Evolutionary conservation across 1,284 basidiomycete genomes (phyloP).

Genomic region (Trichosporon coremiiforme): DNA sequence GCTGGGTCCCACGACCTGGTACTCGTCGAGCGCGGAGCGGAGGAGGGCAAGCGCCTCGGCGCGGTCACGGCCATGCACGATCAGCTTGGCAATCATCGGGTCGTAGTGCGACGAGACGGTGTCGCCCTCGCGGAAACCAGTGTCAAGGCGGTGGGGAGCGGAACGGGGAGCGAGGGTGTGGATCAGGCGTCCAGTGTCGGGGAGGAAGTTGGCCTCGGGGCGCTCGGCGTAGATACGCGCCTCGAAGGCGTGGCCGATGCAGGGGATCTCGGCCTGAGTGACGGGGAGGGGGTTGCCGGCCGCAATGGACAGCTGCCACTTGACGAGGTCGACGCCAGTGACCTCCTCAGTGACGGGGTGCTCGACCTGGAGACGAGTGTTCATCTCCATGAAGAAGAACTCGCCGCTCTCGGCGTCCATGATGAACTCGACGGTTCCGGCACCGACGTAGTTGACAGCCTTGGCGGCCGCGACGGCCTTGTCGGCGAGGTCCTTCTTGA

Average conservation of each 20-base stretch:
- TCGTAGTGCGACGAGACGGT: slow-evolving; percentile 92
- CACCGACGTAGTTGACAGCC: slow-evolving; percentile 86
- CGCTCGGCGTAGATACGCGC: slow-evolving; percentile 97
- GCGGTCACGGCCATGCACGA: slow-evolving; percentile 84
- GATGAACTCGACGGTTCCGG: slow-evolving; percentile 91
- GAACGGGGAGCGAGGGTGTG: slow-evolving; percentile 65
- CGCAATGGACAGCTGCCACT: slow-evolving; percentile 92
- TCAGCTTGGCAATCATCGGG: slow-evolving; percentile 73
- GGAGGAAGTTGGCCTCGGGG: slow-evolving; percentile 85
- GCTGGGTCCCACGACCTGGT: slow-evolving; percentile 84
- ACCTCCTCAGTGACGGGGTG: slow-evolving; percentile 97
- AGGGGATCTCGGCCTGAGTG: slow-evolving; percentile 72
- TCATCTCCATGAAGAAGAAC: slow-evolving; percentile 96
- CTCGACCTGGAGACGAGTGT: slow-evolving; percentile 89
- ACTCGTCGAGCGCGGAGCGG: slow-evolving; percentile 77
- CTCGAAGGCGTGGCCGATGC: slow-evolving; percentile 90
- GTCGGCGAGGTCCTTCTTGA: slow-evolving; percentile 75
- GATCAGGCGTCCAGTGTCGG: slow-evolving; percentile 79
- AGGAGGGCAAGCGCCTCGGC: slow-evolving; percentile 79
- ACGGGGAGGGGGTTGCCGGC: slow-evolving; percentile 83
- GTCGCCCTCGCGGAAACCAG: slow-evolving; percentile 81
- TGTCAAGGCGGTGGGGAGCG: slow-evolving; percentile 78
- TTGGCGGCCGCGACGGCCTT: slow-evolving; percentile 89
- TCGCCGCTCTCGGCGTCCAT: slow-evolving; percentile 81
- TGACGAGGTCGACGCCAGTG: slow-evolving; percentile 85